Conservation (phyloP, 2,329 filamentous ascomycete genomes). For the Venturia oleaginea region DNA sequence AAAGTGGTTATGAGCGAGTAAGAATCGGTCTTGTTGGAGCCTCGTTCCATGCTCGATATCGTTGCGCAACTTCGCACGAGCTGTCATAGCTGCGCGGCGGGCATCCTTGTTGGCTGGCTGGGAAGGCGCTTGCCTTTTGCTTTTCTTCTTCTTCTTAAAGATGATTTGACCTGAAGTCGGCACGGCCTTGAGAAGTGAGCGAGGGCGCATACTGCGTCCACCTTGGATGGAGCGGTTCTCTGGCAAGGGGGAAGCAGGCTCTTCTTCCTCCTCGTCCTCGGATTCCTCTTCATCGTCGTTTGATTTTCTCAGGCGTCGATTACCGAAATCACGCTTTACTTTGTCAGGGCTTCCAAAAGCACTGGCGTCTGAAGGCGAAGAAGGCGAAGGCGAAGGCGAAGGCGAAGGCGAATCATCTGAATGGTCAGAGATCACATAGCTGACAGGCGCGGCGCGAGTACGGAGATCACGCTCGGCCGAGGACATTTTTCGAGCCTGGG, state of each 20-base stretch:
- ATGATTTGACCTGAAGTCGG: not conserved
- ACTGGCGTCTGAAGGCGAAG: not conserved
- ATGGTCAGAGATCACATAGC: constrained; percentile 12
- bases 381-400: constrained; percentile 10
- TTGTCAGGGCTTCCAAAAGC: constrained; percentile 13
- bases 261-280: not conserved
- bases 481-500: constrained; percentile 11
- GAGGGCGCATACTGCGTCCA: constrained; percentile 7
- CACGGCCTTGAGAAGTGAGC: not conserved
- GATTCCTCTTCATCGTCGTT: not conserved
- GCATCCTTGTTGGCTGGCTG: not conserved
- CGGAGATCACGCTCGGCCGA: constrained; percentile 3
- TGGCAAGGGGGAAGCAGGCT: not conserved
- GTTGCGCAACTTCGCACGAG: constrained; percentile 31
- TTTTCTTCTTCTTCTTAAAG: constrained; percentile 1
- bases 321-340: not conserved
- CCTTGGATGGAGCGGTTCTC: not conserved
- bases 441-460: constrained; percentile 7
- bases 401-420: constrained; percentile 14
- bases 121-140: not conserved
- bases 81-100: constrained; percentile 23
- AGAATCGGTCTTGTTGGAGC: constrained; percentile 36
- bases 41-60: constrained; percentile 35
- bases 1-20: constrained; percentile 35
- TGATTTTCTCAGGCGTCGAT: not conserved